Conservation (phyloP, 805 yeast species). For the Sugiyamaella mastotermitis region DNA sequence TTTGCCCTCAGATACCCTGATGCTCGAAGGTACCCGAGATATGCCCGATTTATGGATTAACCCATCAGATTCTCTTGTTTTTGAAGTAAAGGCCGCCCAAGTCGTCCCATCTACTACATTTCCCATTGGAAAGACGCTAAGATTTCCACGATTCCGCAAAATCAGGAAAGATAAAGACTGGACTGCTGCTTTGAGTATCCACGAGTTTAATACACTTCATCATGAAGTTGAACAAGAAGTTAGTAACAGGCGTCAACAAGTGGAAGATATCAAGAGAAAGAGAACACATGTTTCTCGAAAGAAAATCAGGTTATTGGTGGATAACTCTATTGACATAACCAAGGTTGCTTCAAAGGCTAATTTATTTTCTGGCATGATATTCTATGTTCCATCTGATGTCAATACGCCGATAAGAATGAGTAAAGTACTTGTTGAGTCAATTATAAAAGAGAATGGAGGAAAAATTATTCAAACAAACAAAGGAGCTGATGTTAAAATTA, state of each 20-base stretch:
- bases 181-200: slow-evolving; percentile 47
- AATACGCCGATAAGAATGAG: slow-evolving; percentile 19
- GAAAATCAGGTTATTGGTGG: slow-evolving; percentile 4
- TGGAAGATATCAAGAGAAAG: slow-evolving; percentile 22
- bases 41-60: slow-evolving; percentile 72
- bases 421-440: slow-evolving; percentile 18
- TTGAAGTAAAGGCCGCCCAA: slow-evolving; percentile 80
- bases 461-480: slow-evolving; percentile 17
- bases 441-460: slow-evolving; percentile 28
- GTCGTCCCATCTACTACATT: slow-evolving; percentile 49
- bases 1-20: slow-evolving; percentile 35
- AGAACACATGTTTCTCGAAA: slow-evolving; percentile 12
- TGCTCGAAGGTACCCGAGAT: slow-evolving; percentile 21
- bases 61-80: slow-evolving; percentile 69
- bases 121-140: slow-evolving; percentile 62
- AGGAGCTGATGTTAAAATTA: slow-evolving; percentile 5
- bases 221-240: slow-evolving; percentile 16
- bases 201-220: slow-evolving; percentile 42
- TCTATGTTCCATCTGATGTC: slow-evolving; percentile 26
- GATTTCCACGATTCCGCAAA: slow-evolving; percentile 66
- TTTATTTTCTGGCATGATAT: slow-evolving; percentile 19
- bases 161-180: slow-evolving; percentile 66
- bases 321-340: not conserved
- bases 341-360: slow-evolving; percentile 8
- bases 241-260: slow-evolving; percentile 18